Evolutionary conservation across 2,329 filamentous ascomycete species (phyloP), one percentile per base, ranked within the genome.

Genomic region (Colletotrichum zoysiae): DNA sequence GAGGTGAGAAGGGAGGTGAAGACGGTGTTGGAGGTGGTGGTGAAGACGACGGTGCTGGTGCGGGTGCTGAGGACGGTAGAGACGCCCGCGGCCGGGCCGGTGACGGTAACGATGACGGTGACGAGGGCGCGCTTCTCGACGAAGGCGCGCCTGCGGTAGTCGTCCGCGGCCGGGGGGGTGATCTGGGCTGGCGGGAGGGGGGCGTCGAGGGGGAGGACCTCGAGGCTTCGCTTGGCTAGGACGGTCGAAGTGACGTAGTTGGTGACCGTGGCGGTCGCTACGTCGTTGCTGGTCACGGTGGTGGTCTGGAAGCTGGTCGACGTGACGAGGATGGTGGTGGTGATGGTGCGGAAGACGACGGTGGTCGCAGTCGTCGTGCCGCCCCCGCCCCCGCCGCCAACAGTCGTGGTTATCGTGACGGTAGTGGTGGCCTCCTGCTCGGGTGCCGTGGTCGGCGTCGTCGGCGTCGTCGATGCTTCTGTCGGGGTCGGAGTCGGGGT

Each of bases 241-340:
- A 77, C 61, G 12, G 82, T 83, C 3, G 77, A 78, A 1, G 82
- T 84, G 61, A 76, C 75, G 57, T 78, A 83, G 55, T 79, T 75
- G 33, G 77, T 81, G 53, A 69, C 77, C 11, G 82, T 84, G 46
- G 82, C 81, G 16, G 80, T 82, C 7, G 79, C 76, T 44, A 76
- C 77, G 62, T 80, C 78, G 66, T 74, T 77, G 68, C 75, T 78
- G 62, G 82, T 84, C 65, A 83, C 77, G 65, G 81, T 83, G 26
- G 74, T 76, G 46, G 82, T 84, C 58, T 76, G 73, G 73, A 82
- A 81, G 55, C 73, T 74, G 59, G 81, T 83, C 16, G 75, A 76
- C 30, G 81, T 82, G 30, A 82, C 75, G 61, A 80, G 58, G 23
- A 81, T 75, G 48, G 81, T 82, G 7, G 78, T 76, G 38, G 78